A percentile compares a stretch with the other conserved stretches of the same genome.
phyloP scores from a whole-genome alignment of 805 yeast species.

The Yarrowia porcina region DNA sequence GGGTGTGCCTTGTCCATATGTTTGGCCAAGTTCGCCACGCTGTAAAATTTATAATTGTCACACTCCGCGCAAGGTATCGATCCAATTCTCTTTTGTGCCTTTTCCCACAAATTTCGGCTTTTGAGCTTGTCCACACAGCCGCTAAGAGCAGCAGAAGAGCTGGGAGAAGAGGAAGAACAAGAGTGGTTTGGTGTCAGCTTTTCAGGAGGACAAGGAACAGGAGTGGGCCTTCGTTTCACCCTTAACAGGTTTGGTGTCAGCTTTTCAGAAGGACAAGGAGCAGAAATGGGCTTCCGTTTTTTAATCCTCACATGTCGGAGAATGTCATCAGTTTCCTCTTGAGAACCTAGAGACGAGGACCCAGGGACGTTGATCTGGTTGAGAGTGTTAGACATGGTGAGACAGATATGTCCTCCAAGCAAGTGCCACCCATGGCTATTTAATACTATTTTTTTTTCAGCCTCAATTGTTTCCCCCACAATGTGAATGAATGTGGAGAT shows the following conservation, averaged over 20 bases:
- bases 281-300: neutral
- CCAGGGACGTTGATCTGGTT: constrained; percentile 16
- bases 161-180: no score
- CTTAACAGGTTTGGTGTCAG: no score
- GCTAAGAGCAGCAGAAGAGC: no score
- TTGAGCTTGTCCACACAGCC: neutral
- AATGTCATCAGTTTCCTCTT: neutral
- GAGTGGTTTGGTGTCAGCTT: no score
- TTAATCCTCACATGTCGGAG: neutral
- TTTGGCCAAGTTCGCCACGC: neutral
- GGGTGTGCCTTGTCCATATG: neutral
- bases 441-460: neutral
- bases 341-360: neutral
- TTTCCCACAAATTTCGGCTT: neutral
- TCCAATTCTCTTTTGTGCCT: neutral
- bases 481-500: neutral
- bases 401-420: no score
- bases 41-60: neutral
- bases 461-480: neutral
- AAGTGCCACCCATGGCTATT: neutral
- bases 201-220: no score
- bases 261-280: neutral
- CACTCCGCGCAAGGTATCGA: constrained; percentile 3
- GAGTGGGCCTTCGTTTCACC: no score
- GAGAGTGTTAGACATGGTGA: neutral